Base-by-base conservation (phyloP, 164 flowering plant species). In the Piper longum region DNA sequence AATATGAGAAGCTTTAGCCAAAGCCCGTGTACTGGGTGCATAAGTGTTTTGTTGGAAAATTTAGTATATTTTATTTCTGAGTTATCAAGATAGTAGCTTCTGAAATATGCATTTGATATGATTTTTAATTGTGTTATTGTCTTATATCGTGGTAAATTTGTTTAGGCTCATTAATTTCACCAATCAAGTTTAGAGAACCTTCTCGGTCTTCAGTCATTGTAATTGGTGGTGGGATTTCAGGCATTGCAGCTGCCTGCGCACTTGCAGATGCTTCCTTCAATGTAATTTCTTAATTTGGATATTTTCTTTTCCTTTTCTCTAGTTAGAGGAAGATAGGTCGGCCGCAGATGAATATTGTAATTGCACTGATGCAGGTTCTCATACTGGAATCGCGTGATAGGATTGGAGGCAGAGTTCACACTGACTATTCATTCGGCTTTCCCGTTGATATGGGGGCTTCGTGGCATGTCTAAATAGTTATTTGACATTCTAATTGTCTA, bases 361-460 rank as follows among this genome's bases (percentile, higher is more conserved):
- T 26, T 26, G 36, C 36, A 26, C 36, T 26, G 41, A 11, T 3
- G 16, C 71, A 90, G 97, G 95, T 88, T 59, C 40, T 80, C 43
- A 68, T 91, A 68, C 76, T 91, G 76, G 98, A 91, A 70, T 91
- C 98, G 39, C 82, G 96, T 17, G 85, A 85, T 69, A 77, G 98
- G 72, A 75, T 91, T 74, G 96, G 98, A 66, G 98, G 98, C 3
- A 87, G 98, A 12, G 82, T 91, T 61, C 86, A 83, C 71, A 88
- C 98, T 43, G 95, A 91, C 74, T 85, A 88, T 73, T 84, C 96
- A 69, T 84, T 91, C 76, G 98, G 96, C 51, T 87, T 79, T 71
- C 96, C 98, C 3, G 84, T 91, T 9, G 98, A 91, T 64, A 81
- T 91, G 96, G 98, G 98, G 41, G 98, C 98, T 42, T 88, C 98